phyloP scores from a whole-genome alignment of 1,284 basidiomycete species.

The Marasmius tenuissimus region DNA sequence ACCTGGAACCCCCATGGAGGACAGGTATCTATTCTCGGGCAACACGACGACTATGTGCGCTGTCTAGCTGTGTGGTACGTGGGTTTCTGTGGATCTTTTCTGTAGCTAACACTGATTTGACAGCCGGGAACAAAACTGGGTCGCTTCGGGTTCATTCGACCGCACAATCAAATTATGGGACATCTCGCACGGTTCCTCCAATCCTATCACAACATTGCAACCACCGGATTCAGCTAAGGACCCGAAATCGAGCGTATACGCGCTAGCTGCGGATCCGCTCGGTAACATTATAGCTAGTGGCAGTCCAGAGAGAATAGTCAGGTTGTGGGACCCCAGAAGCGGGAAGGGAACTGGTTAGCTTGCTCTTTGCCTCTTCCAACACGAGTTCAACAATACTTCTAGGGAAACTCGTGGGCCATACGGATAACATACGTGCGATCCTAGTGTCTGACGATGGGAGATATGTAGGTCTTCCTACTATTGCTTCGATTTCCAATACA shows the following conservation, averaged over 20 bases:
- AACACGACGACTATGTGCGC: conserved; percentile 90
- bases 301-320: conserved; percentile 86
- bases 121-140: conserved; percentile 77
- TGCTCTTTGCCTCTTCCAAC: neutral
- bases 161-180: conserved; percentile 95
- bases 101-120: conserved; percentile 19
- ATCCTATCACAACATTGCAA: conserved; percentile 45
- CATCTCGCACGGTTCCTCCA: conserved; percentile 45
- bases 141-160: conserved; percentile 96
- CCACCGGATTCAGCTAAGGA: conserved; percentile 66
- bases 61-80: conserved; percentile 76
- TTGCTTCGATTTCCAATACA: neutral
- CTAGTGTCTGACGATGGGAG: conserved; percentile 86
- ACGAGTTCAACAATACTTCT: neutral
- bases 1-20: conserved; percentile 87
- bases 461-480: conserved; percentile 53
- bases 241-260: conserved; percentile 79
- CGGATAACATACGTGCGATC: conserved; percentile 92
- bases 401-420: conserved; percentile 84
- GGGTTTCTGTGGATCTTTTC: neutral
- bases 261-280: conserved; percentile 74
- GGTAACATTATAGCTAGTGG: conserved; percentile 87
- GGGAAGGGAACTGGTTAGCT: conserved; percentile 68
- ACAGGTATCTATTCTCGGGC: conserved; percentile 77
- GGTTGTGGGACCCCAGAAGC: conserved; percentile 91